Conservation (phyloP, 2,329 filamentous ascomycete genomes). For the Cercospora berteroae region DNA sequence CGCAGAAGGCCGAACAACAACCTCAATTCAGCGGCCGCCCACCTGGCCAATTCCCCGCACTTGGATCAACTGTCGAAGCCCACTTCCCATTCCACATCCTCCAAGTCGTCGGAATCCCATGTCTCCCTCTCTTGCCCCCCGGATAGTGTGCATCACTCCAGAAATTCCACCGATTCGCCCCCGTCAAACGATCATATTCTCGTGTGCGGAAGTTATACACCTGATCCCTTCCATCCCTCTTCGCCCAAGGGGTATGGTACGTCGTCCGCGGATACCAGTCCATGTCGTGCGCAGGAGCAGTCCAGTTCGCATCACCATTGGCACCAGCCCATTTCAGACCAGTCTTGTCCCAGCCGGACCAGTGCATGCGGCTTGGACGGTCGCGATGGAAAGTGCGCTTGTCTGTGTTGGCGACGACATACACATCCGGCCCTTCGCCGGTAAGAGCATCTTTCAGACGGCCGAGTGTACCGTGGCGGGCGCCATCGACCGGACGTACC, state of each 20-base stretch:
- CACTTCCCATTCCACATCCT: slow-evolving; percentile 27
- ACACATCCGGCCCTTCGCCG: slow-evolving; percentile 47
- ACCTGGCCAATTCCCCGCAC: slow-evolving; percentile 27
- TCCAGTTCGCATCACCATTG: slow-evolving; percentile 35
- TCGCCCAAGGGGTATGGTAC: slow-evolving; percentile 26
- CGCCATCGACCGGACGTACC: slow-evolving; percentile 48
- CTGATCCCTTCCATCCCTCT: slow-evolving; percentile 14
- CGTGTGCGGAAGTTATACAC: slow-evolving; percentile 34
- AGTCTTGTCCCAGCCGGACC: slow-evolving; percentile 39
- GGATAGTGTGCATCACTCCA: slow-evolving; percentile 36
- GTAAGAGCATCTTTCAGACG: slow-evolving; percentile 45
- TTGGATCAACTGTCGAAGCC: slow-evolving; percentile 32
- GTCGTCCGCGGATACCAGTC: slow-evolving; percentile 34
- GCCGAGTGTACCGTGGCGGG: slow-evolving; percentile 38
- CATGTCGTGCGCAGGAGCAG: slow-evolving; percentile 38
- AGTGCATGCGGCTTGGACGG: slow-evolving; percentile 39
- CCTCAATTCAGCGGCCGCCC: slow-evolving; percentile 25
- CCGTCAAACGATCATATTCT: slow-evolving; percentile 25
- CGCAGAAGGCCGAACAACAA: not conserved
- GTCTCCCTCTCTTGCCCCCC: slow-evolving; percentile 24
- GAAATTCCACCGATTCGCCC: slow-evolving; percentile 20
- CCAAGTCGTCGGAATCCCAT: slow-evolving; percentile 26
- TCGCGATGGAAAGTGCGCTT: slow-evolving; percentile 41
- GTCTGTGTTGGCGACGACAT: slow-evolving; percentile 42
- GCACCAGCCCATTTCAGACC: slow-evolving; percentile 16